Percentiles rank a stretch among this genome's conserved stretches.
Conservation (phyloP, 2,329 filamentous ascomycete species). For the Alternaria novae-zelandiae region DNA sequence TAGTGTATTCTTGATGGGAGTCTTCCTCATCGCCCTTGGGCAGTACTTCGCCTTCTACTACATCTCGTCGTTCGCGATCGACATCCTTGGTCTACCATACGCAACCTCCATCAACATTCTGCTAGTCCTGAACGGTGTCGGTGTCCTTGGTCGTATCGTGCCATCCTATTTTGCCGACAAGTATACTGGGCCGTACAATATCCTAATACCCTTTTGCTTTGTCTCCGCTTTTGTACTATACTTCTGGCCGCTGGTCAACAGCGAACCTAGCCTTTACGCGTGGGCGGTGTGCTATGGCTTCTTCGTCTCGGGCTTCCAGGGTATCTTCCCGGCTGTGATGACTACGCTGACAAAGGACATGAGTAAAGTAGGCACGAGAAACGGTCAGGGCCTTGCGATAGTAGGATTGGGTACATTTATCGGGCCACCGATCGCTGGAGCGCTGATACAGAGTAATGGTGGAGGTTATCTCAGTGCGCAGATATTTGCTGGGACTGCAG, state of each 20-base stretch:
- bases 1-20: constrained; percentile 43
- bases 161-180: constrained; percentile 62
- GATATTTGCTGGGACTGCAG: constrained; percentile 46
- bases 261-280: constrained; percentile 46
- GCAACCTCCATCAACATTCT: constrained; percentile 61
- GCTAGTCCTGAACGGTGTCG: constrained; percentile 64
- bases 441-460: constrained; percentile 49
- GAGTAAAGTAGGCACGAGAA: constrained; percentile 54
- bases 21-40: constrained; percentile 44
- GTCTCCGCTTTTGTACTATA: constrained; percentile 58
- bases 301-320: constrained; percentile 54
- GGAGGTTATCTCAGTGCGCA: constrained; percentile 55
- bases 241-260: constrained; percentile 62
- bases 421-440: constrained; percentile 56
- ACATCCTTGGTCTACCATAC: constrained; percentile 56
- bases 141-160: constrained; percentile 61
- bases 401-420: constrained; percentile 54
- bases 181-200: constrained; percentile 62
- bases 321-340: constrained; percentile 53
- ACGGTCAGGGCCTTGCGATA: constrained; percentile 57
- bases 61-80: constrained; percentile 49
- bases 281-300: constrained; percentile 56
- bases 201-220: constrained; percentile 59
- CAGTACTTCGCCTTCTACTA: constrained; percentile 57
- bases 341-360: constrained; percentile 55